Evolutionary conservation across 202 grass and related monocot genomes (phyloP), one percentile per base, ranked within the genome.

Genomic region (Digitaria exilis): DNA sequence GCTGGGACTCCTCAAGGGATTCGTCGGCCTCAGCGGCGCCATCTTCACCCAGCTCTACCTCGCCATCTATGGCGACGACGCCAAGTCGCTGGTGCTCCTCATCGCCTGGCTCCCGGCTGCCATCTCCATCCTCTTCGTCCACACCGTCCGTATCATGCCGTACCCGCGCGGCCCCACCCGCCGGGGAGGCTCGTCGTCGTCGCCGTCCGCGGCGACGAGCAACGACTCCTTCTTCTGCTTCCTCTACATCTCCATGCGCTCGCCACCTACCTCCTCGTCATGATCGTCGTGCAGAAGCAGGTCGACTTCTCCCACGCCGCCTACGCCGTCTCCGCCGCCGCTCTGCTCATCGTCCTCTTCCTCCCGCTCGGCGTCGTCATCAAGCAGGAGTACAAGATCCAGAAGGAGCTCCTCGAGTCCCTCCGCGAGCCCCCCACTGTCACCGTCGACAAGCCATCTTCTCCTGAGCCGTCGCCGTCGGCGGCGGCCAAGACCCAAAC

Each of bases 221-320:
- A 86, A 75, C 76, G 89, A 88, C 73, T 51, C 93, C n/a, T 93
- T 98, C 92, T 98, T 69, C 88, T 93, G 87, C 89, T 95, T 98
- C 82, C 96, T 98, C n/a, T 98, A 98, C 89, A 90, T 93, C 69
- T 95, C 96, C 73, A 88, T 92, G 96, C 83, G 24, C 96, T 98
- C 26, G 96, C 92, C 5, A 22, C 60, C 2, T 95, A 84, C 86
- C 85, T 98, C 22, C 89, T 98, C 30, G 34, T 88, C 70, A 86
- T 95, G 87, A 98, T 92, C 76, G 71, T 95, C 13, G 71, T 95
- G 58, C 85, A 95, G 76, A 86, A 80, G 29, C 41, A 84, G 51
- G 61, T 80, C 37, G 32, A 69, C 0, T 95, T 98, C 88, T 91
- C 96, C 1, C 90, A 88, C 68, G 54, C 90, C 2, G 89, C 84